Base-by-base conservation (phyloP, 2,329 filamentous ascomycete species). In the Diaporthe vexans region DNA sequence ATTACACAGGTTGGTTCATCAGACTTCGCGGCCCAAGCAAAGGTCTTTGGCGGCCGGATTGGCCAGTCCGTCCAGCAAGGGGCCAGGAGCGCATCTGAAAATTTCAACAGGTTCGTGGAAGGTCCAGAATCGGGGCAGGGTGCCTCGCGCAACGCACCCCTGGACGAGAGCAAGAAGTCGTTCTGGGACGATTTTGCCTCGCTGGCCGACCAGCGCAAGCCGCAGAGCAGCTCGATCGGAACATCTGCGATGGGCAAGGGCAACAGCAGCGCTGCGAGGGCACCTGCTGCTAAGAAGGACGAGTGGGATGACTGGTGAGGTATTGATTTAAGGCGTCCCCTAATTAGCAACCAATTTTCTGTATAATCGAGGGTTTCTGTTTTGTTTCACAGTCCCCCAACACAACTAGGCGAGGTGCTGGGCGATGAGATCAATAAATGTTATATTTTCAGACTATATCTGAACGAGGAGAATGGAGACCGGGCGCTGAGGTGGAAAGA, bases 151-250 rank as follows among this genome's bases (percentile, higher is more conserved):
- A 81, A 83, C 73, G 84, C 80, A 71, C 85, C 83, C 73, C 79
- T 91, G 69, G 88, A 92, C 79, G 88, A 86, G 88, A 93, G 82
- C 89, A 94, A 92, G 83, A 93, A 93, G 81, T 93, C 94, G 78
- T 98, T 98, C 84, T 98, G 95, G 95, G 95, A 98, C 81, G 93
- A 93, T 78, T 98, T 98, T 83, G 93, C 95, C 0, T 91, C 89
- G 37, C 83, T 93, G 35, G 93, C 91, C 0, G 89, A 93, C 84
- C 86, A 90, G 79, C 83, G 85, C 74, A 80, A 79, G 76, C 74
- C 76, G 33, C 81, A 80, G 57, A 83, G 84, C 73, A 89, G 85
- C 78, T 85, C 89, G 3, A 89, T 91, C 75, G 90, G 90, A 43
- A 91, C 90, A 26, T 86, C 88, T 74, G 89, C 89, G 26, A 91